A percentile compares a stretch with the other conserved stretches of the same genome.
Conservation (phyloP, 805 yeast species). For the Candida sithepensis region DNA sequence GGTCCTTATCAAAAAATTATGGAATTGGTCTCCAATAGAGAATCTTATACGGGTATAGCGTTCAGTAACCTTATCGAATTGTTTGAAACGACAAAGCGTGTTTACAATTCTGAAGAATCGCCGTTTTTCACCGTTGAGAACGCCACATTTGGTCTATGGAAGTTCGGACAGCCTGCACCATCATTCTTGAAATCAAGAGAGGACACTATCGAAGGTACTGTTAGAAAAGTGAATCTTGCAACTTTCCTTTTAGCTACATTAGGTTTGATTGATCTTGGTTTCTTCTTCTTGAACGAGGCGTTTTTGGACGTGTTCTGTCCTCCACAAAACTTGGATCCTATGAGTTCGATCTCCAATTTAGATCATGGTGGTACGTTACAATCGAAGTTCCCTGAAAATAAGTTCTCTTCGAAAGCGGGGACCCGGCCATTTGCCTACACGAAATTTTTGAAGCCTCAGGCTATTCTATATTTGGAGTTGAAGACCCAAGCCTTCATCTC, state of each 20-base stretch:
- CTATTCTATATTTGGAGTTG: slow-evolving; percentile 74
- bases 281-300: slow-evolving; percentile 77
- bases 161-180: slow-evolving; percentile 57
- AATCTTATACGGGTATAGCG: slow-evolving; percentile 59
- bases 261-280: slow-evolving; percentile 83
- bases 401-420: slow-evolving; percentile 7
- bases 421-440: slow-evolving; percentile 24
- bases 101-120: slow-evolving; percentile 63
- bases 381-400: slow-evolving; percentile 8
- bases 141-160: slow-evolving; percentile 70
- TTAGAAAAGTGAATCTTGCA: slow-evolving; percentile 82
- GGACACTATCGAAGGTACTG: slow-evolving; percentile 56
- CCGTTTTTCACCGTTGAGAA: slow-evolving; percentile 70
- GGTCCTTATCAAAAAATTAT: slow-evolving; percentile 76
- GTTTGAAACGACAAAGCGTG: slow-evolving; percentile 70
- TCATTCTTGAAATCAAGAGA: slow-evolving; percentile 55
- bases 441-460: slow-evolving; percentile 70
- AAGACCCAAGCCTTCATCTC: slow-evolving; percentile 95
- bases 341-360: slow-evolving; percentile 30
- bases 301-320: slow-evolving; percentile 89
- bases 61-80: slow-evolving; percentile 68
- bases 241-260: slow-evolving; percentile 85
- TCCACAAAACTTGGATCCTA: slow-evolving; percentile 50
- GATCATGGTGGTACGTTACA: slow-evolving; percentile 17
- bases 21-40: slow-evolving; percentile 62